Conservation (phyloP, 2,329 filamentous ascomycete species). For the Fusarium sublunatum region DNA sequence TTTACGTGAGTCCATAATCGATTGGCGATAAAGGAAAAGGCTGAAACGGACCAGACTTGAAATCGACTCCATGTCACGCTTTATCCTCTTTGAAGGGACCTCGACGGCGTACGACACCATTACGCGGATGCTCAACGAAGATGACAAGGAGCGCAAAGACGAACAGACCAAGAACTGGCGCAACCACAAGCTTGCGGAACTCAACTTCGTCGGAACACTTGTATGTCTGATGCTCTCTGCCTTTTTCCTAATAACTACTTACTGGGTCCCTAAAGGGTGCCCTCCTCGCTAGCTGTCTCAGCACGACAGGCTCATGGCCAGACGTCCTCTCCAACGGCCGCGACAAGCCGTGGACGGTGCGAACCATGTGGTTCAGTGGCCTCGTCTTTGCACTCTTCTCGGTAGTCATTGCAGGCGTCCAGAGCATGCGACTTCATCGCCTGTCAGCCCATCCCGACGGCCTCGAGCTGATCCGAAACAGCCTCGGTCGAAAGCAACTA, state of each 20-base stretch:
- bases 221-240: neutral
- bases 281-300: constrained; percentile 20
- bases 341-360: constrained; percentile 12
- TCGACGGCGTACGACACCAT: constrained; percentile 15
- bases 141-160: constrained; percentile 3
- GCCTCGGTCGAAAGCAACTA: constrained; percentile 3
- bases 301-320: constrained; percentile 18
- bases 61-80: neutral
- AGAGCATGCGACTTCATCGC: constrained; percentile 21
- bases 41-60: neutral
- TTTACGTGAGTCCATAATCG: neutral
- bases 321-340: constrained; percentile 16
- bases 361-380: constrained; percentile 9
- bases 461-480: constrained; percentile 6
- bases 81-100: constrained; percentile 2
- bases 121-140: constrained; percentile 18
- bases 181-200: constrained; percentile 14
- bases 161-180: constrained; percentile 23
- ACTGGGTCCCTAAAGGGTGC: neutral
- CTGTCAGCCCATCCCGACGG: constrained; percentile 17
- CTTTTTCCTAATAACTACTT: neutral
- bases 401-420: constrained; percentile 10
- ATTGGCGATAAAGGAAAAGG: neutral
- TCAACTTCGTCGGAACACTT: constrained; percentile 22
- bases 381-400: constrained; percentile 22